phyloP scores from a whole-genome alignment of 2,329 filamentous ascomycete genomes.

The Aspergillus jensenii region DNA sequence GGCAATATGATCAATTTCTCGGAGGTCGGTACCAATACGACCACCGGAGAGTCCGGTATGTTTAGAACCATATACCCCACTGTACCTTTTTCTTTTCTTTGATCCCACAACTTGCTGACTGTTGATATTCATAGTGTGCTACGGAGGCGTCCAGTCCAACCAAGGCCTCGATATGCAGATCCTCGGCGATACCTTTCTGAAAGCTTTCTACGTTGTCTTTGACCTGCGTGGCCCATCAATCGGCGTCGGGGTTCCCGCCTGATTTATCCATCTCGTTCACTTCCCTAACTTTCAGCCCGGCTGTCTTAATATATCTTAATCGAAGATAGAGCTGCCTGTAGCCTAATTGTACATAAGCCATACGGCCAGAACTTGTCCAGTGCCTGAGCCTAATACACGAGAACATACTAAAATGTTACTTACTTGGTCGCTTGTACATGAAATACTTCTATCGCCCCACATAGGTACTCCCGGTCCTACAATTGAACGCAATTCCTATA shows the following conservation, averaged over 20 bases:
- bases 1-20: slow-evolving; percentile 59
- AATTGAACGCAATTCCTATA: no score
- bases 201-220: slow-evolving; percentile 62
- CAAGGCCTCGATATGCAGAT: slow-evolving; percentile 57
- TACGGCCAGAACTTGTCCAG: neutral
- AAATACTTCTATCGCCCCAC: no score
- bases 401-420: no score
- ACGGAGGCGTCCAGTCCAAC: slow-evolving; percentile 61
- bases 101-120: slow-evolving; percentile 14
- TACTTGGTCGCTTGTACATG: no score
- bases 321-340: slow-evolving; percentile 3
- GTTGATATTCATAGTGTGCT: slow-evolving; percentile 46
- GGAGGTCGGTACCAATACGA: slow-evolving; percentile 46
- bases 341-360: slow-evolving; percentile 1
- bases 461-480: no score
- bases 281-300: neutral
- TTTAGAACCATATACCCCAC: neutral
- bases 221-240: slow-evolving; percentile 50
- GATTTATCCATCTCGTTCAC: neutral
- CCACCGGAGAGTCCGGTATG: slow-evolving; percentile 41
- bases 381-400: neutral
- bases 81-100: neutral
- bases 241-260: slow-evolving; percentile 50
- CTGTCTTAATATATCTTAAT: slow-evolving; percentile 9
- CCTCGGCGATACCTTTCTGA: slow-evolving; percentile 62